phyloP scores from a whole-genome alignment of 148 eudicot genomes.

The Rhododendron kiyosumense region DNA sequence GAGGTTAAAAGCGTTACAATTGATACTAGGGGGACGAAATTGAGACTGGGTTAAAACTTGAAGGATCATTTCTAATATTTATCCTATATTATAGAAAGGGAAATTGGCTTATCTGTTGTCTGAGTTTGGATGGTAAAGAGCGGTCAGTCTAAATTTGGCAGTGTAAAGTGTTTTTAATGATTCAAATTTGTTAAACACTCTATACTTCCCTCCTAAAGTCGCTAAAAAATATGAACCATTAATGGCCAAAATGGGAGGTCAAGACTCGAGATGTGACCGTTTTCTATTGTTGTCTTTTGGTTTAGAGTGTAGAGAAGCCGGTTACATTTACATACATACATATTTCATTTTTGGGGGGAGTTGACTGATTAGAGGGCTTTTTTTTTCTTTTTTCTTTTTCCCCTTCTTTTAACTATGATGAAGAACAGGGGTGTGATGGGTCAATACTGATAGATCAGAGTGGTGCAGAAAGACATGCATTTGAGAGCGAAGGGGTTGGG shows the following conservation, averaged over 20 bases:
- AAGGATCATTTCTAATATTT: no score
- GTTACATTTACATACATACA: no score
- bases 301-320: neutral
- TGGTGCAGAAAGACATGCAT: constrained; percentile 34
- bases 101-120: no score
- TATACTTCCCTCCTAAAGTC: neutral
- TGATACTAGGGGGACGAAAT: no score
- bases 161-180: no score
- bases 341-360: neutral
- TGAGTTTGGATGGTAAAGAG: no score
- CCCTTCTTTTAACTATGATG: neutral
- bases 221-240: neutral
- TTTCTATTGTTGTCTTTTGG: neutral
- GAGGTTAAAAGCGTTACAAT: no score
- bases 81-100: no score
- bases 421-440: constrained; percentile 63
- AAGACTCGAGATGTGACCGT: no score
- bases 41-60: no score
- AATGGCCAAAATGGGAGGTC: neutral
- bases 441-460: constrained; percentile 47
- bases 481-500: constrained; percentile 51
- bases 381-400: no score
- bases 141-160: neutral
- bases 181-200: no score
- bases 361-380: neutral